Percentiles rank a stretch among this genome's conserved stretches.
Evolutionary conservation across 139 green algal genomes (phyloP).

Genomic region (Chlorella sp.): DNA sequence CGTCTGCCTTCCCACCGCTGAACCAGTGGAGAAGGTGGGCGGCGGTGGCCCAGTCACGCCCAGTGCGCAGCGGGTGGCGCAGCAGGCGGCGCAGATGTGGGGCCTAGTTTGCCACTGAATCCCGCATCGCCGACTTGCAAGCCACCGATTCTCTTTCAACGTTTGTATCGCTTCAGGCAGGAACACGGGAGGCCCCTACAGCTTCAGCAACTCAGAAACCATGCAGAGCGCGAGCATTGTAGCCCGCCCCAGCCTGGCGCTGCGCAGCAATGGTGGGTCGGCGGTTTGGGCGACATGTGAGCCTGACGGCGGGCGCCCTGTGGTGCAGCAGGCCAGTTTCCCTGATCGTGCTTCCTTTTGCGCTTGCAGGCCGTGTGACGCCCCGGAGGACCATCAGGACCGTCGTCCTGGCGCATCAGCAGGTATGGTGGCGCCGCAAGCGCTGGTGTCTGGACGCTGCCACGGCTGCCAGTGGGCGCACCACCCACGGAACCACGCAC

Average conservation of each 20-base stretch:
- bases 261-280: conserved; percentile 7
- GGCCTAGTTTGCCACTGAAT: no score
- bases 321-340: neutral
- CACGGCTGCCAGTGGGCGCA: neutral
- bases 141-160: no score
- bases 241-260: conserved; percentile 1
- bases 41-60: no score
- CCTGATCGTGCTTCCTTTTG: neutral
- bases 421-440: neutral
- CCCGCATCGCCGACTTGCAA: no score
- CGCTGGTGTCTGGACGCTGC: neutral
- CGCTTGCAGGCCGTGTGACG: conserved; percentile 22
- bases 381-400: neutral
- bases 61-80: no score
- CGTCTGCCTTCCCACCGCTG: no score
- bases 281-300: neutral
- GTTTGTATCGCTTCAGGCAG: no score
- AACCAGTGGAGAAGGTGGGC: no score
- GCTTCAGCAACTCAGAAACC: neutral
- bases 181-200: no score
- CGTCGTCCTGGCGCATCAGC: conserved; percentile 26
- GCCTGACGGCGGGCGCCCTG: neutral
- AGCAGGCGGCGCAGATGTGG: no score
- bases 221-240: conserved; percentile 11
- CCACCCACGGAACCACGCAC: neutral